Evolutionary conservation across 768 basidiomycete genomes (phyloP), one percentile per base, ranked within the genome.

Genomic region (Ramaria rubella): DNA sequence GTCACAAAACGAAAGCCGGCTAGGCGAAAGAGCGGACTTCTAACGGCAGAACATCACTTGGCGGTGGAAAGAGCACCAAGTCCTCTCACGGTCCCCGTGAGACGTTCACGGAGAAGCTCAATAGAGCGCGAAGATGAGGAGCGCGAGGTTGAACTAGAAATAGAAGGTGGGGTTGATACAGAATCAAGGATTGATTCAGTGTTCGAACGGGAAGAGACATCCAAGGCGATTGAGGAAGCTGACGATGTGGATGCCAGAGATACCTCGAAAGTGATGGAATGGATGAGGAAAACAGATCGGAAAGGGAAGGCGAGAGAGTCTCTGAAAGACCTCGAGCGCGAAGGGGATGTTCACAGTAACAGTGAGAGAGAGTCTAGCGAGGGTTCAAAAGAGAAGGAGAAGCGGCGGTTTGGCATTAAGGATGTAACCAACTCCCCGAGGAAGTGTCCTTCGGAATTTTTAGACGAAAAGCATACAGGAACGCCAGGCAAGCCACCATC

Each of bases 351-450:
- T 57, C 71, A 71, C 67, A 60, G 70, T 65, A 36, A 58, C 3
- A 70, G 65, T 48, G 72, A 71, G 29, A 64, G 65, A 42, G 77
- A 74, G 29, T 63, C 67, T 34, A 60, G 67, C 58, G 66, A 71
- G 60, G 50, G 58, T 43, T 64, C 62, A 52, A 75, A 74, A 61
- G 72, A 70, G 58, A 69, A 67, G 59, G 75, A 82, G n/a, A 56
- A 36, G 31, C 23, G 55, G n/a, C 55, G 55, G 65, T 68, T 71
- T 49, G 81, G 76, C 68, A 70, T 84, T 57, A 83, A 82, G 70
- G 84, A 86, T 64, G 78, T 85, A 60, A 85, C 82, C 26, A 85
- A 82, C 66, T 78, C 81, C 5, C 77, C 79, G 19, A 68, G 72
- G 58, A 65, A 67, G 7, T 21, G 33, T 9, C 12, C n/a, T 59